Percentiles rank a stretch among this genome's conserved stretches.
These are phyloP conservation scores for Apostasia shenzhenica DNA, from an alignment of 106 monocot species.

Conservation along the genomic window DNA sequence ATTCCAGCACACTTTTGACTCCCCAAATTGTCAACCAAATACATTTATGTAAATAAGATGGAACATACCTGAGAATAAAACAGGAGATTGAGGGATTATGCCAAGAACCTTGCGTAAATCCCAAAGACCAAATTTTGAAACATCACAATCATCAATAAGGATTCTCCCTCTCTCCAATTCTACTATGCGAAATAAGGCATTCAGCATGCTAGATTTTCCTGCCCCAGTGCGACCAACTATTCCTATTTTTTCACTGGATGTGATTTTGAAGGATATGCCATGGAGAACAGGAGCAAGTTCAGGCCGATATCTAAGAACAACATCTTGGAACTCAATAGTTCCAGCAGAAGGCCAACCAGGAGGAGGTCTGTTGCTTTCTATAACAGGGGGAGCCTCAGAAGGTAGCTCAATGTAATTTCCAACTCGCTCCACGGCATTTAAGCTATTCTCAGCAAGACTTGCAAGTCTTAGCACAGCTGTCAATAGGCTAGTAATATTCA, in stretches of 20 bases:
- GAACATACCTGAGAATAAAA: conserved; percentile 83
- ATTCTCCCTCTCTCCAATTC: conserved; percentile 79
- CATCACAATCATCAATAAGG: conserved; percentile 77
- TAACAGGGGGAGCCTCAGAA: conserved; percentile 81
- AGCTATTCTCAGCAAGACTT: conserved; percentile 97
- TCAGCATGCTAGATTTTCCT: conserved; percentile 97
- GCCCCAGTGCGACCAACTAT: conserved; percentile 98
- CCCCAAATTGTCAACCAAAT: too few species aligned
- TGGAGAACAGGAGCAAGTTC: conserved; percentile 98
- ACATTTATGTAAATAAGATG: background rate
- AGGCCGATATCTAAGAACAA: conserved; percentile 85
- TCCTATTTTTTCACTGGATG: conserved; percentile 85
- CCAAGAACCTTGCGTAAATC: conserved; percentile 91
- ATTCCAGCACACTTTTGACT: too few species aligned
- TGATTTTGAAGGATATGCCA: conserved; percentile 83
- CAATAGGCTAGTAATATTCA: conserved; percentile 86
- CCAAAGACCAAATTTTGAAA: conserved; percentile 71
- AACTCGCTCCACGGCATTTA: conserved; percentile 94
- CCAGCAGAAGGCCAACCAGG: conserved; percentile 95
- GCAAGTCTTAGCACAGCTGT: conserved; percentile 88
- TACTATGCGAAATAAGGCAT: conserved; percentile 96
- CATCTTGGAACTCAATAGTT: conserved; percentile 68
- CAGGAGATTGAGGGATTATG: conserved; percentile 95
- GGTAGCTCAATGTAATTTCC: conserved; percentile 88
- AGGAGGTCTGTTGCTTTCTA: conserved; percentile 78